A percentile compares a stretch with the other conserved stretches of the same genome.
Conservation (phyloP, 106 monocot species). For the Ottelia alismoides region DNA sequence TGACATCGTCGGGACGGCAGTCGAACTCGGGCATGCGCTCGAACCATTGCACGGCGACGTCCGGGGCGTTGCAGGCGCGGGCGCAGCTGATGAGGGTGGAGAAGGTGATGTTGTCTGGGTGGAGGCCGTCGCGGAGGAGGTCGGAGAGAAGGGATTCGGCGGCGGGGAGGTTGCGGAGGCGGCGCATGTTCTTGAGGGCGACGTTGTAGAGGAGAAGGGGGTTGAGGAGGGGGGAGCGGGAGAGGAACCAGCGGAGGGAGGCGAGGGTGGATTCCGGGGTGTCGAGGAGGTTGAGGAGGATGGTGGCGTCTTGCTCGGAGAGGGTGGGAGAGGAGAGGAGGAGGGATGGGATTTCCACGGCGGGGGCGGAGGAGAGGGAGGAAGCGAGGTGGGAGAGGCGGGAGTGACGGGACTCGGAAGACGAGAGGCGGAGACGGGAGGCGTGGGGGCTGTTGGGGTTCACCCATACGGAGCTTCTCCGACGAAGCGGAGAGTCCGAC, state of each 20-base stretch:
- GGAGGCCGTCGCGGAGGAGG: slow-evolving; percentile 34
- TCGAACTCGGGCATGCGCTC: slow-evolving; percentile 69
- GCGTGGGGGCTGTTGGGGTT: slow-evolving; percentile 52
- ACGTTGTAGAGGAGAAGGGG: slow-evolving; percentile 70
- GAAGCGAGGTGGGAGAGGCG: slow-evolving; percentile 35
- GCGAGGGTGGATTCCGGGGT: slow-evolving; percentile 31
- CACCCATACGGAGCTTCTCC: slow-evolving; percentile 64
- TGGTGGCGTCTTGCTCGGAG: slow-evolving; percentile 56
- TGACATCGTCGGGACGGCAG: slow-evolving; percentile 44
- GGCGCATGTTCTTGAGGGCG: slow-evolving; percentile 51
- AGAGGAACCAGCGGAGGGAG: slow-evolving; percentile 50
- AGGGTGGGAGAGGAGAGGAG: slow-evolving; percentile 11
- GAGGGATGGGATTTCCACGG: slow-evolving; percentile 2
- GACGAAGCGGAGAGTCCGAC: too few relatives aligned
- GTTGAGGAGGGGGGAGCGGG: slow-evolving; percentile 20
- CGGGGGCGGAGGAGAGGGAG: slow-evolving; percentile 19
- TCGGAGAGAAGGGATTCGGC: slow-evolving; percentile 28
- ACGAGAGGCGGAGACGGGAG: slow-evolving; percentile 17
- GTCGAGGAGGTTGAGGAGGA: slow-evolving; percentile 50
- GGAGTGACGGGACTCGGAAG: slow-evolving; percentile 35
- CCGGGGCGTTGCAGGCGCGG: slow-evolving; percentile 36
- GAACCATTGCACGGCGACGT: slow-evolving; percentile 71
- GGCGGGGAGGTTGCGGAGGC: slow-evolving; percentile 24
- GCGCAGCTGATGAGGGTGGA: slow-evolving; percentile 75
- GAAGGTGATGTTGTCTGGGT: slow-evolving; percentile 71